These are phyloP conservation scores for Meira miltonrushii DNA, from an alignment of 1,284 basidiomycete genomes.

Conservation along the genomic window DNA sequence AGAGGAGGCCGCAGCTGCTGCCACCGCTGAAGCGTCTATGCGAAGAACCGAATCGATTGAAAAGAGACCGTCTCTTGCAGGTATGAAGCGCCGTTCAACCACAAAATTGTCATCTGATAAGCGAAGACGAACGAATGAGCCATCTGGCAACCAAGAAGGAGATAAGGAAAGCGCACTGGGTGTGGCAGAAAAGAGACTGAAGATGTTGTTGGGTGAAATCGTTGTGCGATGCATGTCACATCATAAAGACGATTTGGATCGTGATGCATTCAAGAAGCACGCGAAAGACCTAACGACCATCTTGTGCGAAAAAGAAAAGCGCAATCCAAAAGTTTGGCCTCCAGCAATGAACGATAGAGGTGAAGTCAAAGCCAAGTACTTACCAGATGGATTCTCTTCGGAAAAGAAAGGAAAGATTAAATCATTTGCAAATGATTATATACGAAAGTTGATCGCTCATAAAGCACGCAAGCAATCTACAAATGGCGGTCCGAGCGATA, in stretches of 20 bases:
- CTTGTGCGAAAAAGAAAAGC: conserved; percentile 89
- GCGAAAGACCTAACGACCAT: conserved; percentile 84
- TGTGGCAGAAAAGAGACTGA: conserved; percentile 55
- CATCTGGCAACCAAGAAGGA: neutral
- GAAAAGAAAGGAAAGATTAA: conserved; percentile 88
- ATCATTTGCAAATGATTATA: conserved; percentile 80
- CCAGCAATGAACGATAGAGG: conserved; percentile 8
- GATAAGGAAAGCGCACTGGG: neutral
- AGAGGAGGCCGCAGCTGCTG: conserved; percentile 17
- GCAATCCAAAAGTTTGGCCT: conserved; percentile 57
- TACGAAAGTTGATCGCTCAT: conserved; percentile 39
- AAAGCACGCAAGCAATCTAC: conserved; percentile 6
- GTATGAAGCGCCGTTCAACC: too few species aligned
- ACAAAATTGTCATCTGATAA: neutral
- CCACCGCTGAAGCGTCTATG: conserved; percentile 10
- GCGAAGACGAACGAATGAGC: neutral
- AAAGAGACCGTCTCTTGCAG: neutral
- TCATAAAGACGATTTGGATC: conserved; percentile 72
- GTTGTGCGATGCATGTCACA: conserved; percentile 90
- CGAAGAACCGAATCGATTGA: neutral
- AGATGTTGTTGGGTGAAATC: conserved; percentile 77
- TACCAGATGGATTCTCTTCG: conserved; percentile 60
- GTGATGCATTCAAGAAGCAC: conserved; percentile 85
- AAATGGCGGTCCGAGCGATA: too few species aligned
- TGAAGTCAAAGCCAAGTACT: neutral